Evolutionary conservation across 192 early-diverging fungal genomes (phyloP), one percentile per base, ranked within the genome.

Genomic region (Gryganskiella cystojenkinii): DNA sequence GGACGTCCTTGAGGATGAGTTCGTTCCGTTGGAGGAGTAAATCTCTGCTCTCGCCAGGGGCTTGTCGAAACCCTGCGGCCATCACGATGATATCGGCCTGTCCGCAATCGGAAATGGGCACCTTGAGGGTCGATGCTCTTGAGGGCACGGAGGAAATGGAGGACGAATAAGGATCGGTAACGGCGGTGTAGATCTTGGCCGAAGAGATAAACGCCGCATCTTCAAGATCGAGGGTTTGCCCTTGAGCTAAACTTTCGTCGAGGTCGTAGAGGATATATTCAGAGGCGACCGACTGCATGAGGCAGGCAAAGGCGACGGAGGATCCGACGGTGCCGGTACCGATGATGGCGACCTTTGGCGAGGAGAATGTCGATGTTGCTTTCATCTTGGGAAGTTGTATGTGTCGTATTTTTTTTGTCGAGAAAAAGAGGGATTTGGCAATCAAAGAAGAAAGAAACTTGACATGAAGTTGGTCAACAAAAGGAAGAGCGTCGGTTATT

Each of bases 61-160:
- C 89, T 64, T 95, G 92, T 43, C 89, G 90, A 42, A 91, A 90
- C 4, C 94, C 94, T 8, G 94, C 94, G 40, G 92, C 91, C 56
- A 94, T 78, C 52, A 95, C 85, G 52, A 95, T 90, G 25, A 95
- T 90, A 64, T 94, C 92, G 10, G 86, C 87, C 69, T 95, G 92
- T 2, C 94, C 92, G 2, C 90, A 90, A 33, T 93, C 92, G 13
- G 37, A 40, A 13, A 40, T 40, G 37, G 37, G 37, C 7, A 40
- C 37, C 37, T 40, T 40, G 37, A 40, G 37, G 7, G 37, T 40
- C 64, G 89, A 67, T 50, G 72, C 82, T 28, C 84, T 79, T 11
- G 68, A 90, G 37, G 43, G 17, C 13, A 33, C 24, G 4, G 34
- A 14, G 31, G 56, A 42, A 24, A 8, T 42, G 50, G 25, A 13